Evolutionary conservation across 768 basidiomycete genomes (phyloP), one percentile per base, ranked within the genome.

Genomic region (Lyophyllum semitale): DNA sequence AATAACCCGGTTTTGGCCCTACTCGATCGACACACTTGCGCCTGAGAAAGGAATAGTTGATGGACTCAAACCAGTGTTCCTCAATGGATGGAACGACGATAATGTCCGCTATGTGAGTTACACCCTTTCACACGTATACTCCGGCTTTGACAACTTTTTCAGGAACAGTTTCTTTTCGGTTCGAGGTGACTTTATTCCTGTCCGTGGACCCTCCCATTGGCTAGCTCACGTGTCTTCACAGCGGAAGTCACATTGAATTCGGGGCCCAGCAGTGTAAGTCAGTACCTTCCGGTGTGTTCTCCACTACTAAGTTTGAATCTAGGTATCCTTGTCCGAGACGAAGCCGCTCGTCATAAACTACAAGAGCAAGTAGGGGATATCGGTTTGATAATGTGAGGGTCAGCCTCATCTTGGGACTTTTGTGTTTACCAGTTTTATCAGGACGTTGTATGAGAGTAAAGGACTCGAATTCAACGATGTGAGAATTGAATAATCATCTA

Each of bases 291-390:
- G 1, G 20, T 0, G 1, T 45, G 5, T n/a, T 20, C 30, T n/a
- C 7, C 45, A 13, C 26, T 53, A 37, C 22, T 48, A 15, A 6
- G 32, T 26, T 18, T 17, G 35, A 44, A 22, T 27, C 17, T 49
- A 90, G 89, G 85, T 55, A 87, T 91, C 29, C 70, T 91, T 3
- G 89, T 91, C 7, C 84, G 89, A 5, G 73, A 89, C 50, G 77
- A 87, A 0, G 66, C 64, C 7, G 84, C 86, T 1, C 69, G 73
- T 22, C 63, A 82, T 7, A 72, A 70, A 42, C 65, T 90, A 11
- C 70, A 73, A 44, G 60, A 71, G 18, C 75, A 83, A 62, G 74
- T 89, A 0, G 87, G 87, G 2, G 71, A 84, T 33, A 77, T 85
- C 12, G 85, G 84, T 7, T 53, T 83, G 8, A 80, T 88, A 20